Conservation (phyloP, 345 rosid species). For the Eucalyptus regnans region DNA sequence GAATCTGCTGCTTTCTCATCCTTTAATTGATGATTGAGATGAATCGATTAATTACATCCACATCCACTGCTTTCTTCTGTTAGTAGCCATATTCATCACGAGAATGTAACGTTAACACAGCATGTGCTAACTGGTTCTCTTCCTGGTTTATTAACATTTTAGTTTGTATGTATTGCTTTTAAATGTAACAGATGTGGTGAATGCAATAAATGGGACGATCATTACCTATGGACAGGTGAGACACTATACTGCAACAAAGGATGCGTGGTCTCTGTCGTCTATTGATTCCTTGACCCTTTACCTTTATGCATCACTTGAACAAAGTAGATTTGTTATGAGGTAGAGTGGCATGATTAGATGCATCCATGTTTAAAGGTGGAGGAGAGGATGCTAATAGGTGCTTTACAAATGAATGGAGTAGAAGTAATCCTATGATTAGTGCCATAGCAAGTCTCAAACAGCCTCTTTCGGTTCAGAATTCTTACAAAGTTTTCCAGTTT, state of each 20-base stretch:
- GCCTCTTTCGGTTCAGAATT: not conserved
- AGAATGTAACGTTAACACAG: not conserved
- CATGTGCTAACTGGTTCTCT: not conserved
- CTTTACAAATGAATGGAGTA: not conserved
- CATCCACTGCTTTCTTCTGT: not conserved
- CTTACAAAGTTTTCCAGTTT: not conserved
- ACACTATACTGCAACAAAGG: not conserved
- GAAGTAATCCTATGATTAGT: not conserved
- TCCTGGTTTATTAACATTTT: not conserved
- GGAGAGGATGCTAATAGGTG: not conserved
- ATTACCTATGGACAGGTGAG: conserved; percentile 83
- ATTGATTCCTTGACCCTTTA: not conserved
- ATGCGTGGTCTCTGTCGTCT: not conserved
- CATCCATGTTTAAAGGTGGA: not conserved
- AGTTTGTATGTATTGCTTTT: not conserved
- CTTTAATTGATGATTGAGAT: not conserved
- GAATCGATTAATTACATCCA: not conserved
- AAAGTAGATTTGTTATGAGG: not conserved
- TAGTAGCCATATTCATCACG: not conserved
- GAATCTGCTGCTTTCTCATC: too few relatives aligned
- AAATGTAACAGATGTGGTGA: conserved; percentile 4
- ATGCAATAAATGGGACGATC: conserved; percentile 68
- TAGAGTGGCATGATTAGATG: not conserved
- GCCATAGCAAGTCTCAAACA: not conserved
- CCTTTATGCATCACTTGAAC: not conserved